Percentiles rank a stretch among this genome's conserved stretches.
These are phyloP conservation scores for Hyphodiscus hymeniophilus DNA, from an alignment of 495 filamentous ascomycete species.

Conservation along the genomic window DNA sequence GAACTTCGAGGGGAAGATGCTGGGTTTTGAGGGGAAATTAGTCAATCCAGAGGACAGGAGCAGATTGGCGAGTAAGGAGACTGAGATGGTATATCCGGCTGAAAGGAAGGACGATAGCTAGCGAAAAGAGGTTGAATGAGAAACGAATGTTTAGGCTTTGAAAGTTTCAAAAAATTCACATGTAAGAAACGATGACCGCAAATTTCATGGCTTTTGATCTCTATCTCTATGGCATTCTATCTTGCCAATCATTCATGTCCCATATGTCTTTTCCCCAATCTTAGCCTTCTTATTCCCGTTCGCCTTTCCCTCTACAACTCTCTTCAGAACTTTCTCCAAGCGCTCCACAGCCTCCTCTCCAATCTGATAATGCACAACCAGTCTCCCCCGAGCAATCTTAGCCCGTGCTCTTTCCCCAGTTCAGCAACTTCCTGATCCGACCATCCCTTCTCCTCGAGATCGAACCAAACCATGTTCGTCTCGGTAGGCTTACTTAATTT, in stretches of 20 bases:
- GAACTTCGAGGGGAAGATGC: no score
- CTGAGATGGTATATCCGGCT: no score
- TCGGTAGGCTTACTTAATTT: constrained; percentile 55
- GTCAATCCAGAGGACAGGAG: no score
- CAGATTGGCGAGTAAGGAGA: no score
- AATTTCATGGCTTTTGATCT: not conserved
- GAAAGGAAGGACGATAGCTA: no score
- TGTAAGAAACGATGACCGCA: not conserved
- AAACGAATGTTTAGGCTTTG: no score
- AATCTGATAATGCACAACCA: constrained; percentile 63
- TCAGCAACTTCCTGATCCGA: constrained; percentile 35
- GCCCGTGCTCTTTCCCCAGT: constrained; percentile 42
- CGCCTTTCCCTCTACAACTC: constrained; percentile 19
- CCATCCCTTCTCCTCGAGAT: constrained; percentile 50
- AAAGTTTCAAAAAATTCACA: no score
- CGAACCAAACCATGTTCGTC: constrained; percentile 94
- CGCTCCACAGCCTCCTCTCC: constrained; percentile 39
- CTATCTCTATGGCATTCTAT: not conserved
- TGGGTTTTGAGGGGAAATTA: no score
- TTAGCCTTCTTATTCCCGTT: constrained; percentile 2
- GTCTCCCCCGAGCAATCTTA: constrained; percentile 42
- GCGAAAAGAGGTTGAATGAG: no score
- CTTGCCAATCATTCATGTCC: not conserved
- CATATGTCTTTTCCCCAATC: constrained; percentile 18
- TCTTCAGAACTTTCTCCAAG: constrained; percentile 41